Base-by-base conservation (phyloP, 257 asterid genomes). In the Plantago major region DNA sequence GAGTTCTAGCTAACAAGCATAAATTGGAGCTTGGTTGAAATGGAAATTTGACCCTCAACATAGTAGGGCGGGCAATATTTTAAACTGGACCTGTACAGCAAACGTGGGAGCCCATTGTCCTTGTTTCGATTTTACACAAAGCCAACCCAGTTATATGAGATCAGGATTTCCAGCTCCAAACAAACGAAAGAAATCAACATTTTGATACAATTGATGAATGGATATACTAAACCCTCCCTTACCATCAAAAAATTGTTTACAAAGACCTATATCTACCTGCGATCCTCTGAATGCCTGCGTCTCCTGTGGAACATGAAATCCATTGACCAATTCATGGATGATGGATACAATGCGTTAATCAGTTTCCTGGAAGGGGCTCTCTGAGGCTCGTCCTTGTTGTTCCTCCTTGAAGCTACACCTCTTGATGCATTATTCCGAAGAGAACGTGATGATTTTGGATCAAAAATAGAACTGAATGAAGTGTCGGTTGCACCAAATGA, bases 251-350 rank as follows among this genome's bases (percentile, higher is more conserved):
- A 55, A 52, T n/a, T 51, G 33, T 47, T 68, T 49, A 42, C 56
- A 48, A 22, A n/a, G 45, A 57, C 48, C 70, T 53, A n/a, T 22
- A 26, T 33, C 75, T 78, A 76, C 67, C 66, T 66, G 56, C 66
- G 67, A 48, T 58, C 55, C 63, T 69, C 79, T 30, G 78, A 71
- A 50, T 68, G 66, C 15, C 76, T 48, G 60, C 73, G 75, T 78
- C 80, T 79, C 43, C 87, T 66, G 66, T 73, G 69, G 59, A 84
- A 58, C 83, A 76, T 87, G 74, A 80, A 65, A 72, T 87, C 90
- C 83, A 81, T 71, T 1, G 90, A 81, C 72, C 77, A 71, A 65
- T 81, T 78, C 46, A 84, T 66, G 15, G 90, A 71, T 45, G 95
- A 76, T 0, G 89, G 95, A 69, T 84, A 65, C 54, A 86, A 79